Conservation (phyloP, 2,329 filamentous ascomycete genomes). For the Parastagonospora nodorum region DNA sequence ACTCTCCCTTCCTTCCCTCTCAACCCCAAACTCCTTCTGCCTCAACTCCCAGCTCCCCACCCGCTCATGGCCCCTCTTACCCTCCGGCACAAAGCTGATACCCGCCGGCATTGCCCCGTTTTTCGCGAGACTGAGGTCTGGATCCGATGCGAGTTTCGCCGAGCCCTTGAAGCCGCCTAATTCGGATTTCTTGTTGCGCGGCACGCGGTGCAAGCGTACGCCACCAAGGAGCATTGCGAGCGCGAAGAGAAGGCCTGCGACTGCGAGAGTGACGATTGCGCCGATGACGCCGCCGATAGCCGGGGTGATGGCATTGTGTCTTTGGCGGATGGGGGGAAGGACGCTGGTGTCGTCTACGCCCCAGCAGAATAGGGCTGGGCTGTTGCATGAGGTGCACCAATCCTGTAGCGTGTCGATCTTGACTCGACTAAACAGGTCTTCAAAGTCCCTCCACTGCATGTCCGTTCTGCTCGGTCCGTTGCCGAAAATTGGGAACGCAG, state of each 20-base stretch:
- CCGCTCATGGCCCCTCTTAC: conserved; percentile 54
- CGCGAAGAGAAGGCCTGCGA: conserved; percentile 50
- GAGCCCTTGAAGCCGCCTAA: conserved; percentile 63
- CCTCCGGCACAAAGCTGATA: conserved; percentile 23
- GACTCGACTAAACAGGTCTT: conserved; percentile 50
- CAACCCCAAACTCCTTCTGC: conserved; percentile 41
- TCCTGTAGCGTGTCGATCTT: conserved; percentile 51
- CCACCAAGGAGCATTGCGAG: conserved; percentile 53
- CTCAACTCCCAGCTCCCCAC: conserved; percentile 63
- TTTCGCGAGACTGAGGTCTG: conserved; percentile 56
- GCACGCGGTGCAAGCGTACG: conserved; percentile 51
- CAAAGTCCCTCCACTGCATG: conserved; percentile 59
- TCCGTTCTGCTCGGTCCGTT: conserved; percentile 51
- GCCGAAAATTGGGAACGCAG: conserved; percentile 58
- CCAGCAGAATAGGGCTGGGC: conserved; percentile 57
- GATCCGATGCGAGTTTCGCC: conserved; percentile 59
- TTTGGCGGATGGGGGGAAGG: not conserved
- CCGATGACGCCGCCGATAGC: conserved; percentile 62
- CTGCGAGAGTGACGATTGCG: conserved; percentile 56
- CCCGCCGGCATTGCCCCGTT: conserved; percentile 46
- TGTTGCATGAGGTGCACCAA: conserved; percentile 60
- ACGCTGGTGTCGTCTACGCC: conserved; percentile 42
- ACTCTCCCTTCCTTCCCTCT: conserved; percentile 41
- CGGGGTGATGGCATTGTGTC: conserved; percentile 41
- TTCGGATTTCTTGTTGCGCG: conserved; percentile 35